These are phyloP conservation scores for Podila verticillata DNA, from an alignment of 192 early-diverging fungal genomes.

Conservation along the genomic window DNA sequence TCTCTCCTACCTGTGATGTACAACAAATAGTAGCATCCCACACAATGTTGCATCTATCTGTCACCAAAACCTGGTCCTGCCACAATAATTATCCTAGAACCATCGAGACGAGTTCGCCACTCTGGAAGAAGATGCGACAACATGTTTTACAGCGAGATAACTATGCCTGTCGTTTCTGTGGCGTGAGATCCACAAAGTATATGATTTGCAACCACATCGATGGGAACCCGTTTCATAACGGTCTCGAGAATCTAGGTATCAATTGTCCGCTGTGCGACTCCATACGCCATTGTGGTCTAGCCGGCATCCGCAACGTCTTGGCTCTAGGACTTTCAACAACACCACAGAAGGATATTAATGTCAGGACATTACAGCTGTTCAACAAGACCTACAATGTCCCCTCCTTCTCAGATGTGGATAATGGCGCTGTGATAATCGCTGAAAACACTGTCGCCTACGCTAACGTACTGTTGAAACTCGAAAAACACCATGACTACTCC, in stretches of 20 bases:
- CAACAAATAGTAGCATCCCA: too few relatives aligned
- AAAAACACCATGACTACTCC: background rate
- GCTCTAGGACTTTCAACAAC: slow-evolving; percentile 11
- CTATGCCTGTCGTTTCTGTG: slow-evolving; percentile 13
- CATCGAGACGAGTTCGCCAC: background rate
- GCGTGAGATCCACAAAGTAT: slow-evolving; percentile 6
- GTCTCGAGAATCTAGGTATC: slow-evolving; percentile 21
- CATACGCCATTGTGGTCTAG: slow-evolving; percentile 11
- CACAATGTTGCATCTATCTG: too few relatives aligned
- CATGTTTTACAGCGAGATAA: slow-evolving; percentile 4
- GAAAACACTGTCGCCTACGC: background rate
- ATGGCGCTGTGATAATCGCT: background rate
- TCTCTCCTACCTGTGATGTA: too few relatives aligned
- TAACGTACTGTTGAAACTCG: background rate
- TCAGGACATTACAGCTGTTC: slow-evolving; percentile 12
- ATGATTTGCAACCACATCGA: slow-evolving; percentile 14
- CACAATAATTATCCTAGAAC: background rate
- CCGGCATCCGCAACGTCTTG: slow-evolving; percentile 8
- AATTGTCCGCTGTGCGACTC: slow-evolving; percentile 19
- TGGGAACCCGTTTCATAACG: slow-evolving; percentile 18
- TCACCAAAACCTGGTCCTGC: too few relatives aligned
- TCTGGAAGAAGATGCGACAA: background rate
- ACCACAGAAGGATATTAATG: slow-evolving; percentile 10
- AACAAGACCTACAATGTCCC: background rate
- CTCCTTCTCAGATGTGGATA: slow-evolving; percentile 12